phyloP scores from a whole-genome alignment of 306 rosid species.

The Cucurbita ficifolia region DNA sequence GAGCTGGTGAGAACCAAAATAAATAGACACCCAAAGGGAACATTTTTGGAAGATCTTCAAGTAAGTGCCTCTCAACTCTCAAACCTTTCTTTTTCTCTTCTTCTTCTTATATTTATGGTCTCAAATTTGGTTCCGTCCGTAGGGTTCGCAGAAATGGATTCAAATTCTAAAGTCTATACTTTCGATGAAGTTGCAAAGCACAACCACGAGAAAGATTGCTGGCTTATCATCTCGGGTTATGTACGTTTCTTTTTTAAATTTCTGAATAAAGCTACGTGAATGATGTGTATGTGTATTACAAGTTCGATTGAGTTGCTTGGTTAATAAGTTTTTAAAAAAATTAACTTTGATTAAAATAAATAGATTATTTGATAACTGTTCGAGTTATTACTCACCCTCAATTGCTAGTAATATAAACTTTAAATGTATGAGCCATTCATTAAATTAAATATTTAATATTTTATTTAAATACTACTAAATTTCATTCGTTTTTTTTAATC shows the following conservation, averaged over 20 bases:
- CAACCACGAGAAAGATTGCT: slow-evolving; percentile 4
- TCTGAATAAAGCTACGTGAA: no score
- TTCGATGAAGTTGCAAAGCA: slow-evolving; percentile 2
- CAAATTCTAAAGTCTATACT: not conserved
- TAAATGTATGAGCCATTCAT: no score
- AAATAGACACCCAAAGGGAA: not conserved
- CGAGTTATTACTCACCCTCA: no score
- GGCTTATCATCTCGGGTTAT: slow-evolving; percentile 4
- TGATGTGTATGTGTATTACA: no score
- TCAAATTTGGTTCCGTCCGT: not conserved
- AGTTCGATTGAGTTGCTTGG: no score
- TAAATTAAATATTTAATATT: no score
- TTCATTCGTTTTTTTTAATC: no score
- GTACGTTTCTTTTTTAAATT: not conserved
- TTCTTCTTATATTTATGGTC: not conserved
- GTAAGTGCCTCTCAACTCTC: not conserved
- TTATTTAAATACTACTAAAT: no score
- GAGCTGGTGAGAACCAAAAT: not conserved
- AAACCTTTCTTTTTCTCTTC: not conserved
- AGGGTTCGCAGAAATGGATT: not conserved
- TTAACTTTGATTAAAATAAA: no score
- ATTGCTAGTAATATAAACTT: no score
- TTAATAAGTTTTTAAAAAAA: no score
- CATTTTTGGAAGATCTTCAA: not conserved
- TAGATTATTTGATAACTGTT: no score